Base-by-base conservation (phyloP, 169 alveolate genomes). In the Eimeria mitis region DNA sequence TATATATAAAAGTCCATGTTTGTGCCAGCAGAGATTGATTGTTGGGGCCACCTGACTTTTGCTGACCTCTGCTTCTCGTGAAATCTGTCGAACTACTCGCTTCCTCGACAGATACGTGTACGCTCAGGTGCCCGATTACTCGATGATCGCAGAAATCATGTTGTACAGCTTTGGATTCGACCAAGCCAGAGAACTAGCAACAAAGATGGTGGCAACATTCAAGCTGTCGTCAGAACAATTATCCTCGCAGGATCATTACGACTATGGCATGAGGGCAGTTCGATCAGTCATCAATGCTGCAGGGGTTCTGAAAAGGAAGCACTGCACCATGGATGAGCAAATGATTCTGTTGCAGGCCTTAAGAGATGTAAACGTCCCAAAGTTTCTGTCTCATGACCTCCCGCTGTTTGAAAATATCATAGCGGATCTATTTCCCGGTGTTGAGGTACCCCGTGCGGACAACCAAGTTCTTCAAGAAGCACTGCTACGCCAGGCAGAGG, bases 331-430 rank as follows among this genome's bases (percentile, higher is more conserved):
- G 98, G 98, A 98, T 87, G 99, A 99, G 96, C 99, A 98, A 68
- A 97, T 98, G 94, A 97, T 99, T 88, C 97, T 98, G 28, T 97
- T 99, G 88, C 98, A 99, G 89, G 99, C 99, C 42, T 90, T 99
- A 54, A 96, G 99, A 88, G 99, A 99, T 96, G 99, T 99, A 56
- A 99, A 99, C 97, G 99, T 98, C 59, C 99, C 99, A 14, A 99
- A 99, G 97, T 99, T 99, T 96, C 97, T 98, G 94, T 98, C 98
- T 95, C 99, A 98, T 91, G 99, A 99, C 98, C 95, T 99, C 59
- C 99, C 99, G 25, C 97, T 99, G 68, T 99, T 99, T 96, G 99
- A 98, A 97, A 98, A 98, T 97, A 99, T 99, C 95, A 98, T 99
- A 89, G 94, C 97, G 28, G 99, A 99, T 95, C 97, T 99, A 83